Conservation (phyloP, 306 rosid genomes). For the Dalbergia oliveri region DNA sequence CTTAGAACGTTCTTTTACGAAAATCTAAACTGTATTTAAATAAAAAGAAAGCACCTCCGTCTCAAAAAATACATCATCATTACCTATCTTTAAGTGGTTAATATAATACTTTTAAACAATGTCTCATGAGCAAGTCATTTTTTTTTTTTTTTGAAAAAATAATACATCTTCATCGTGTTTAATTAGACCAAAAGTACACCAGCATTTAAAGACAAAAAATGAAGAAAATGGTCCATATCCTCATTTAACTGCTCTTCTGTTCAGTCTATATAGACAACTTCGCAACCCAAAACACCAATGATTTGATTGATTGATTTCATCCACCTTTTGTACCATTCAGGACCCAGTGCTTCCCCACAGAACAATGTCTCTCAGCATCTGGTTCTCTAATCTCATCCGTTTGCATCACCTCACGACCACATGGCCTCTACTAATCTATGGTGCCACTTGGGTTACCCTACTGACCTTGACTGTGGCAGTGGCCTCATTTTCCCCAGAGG, state of each 20-base stretch:
- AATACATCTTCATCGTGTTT: too few species aligned
- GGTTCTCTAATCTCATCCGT: constrained; percentile 50
- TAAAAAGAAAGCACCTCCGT: too few species aligned
- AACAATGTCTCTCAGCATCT: constrained; percentile 50
- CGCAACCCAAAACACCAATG: background rate
- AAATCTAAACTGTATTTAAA: too few species aligned
- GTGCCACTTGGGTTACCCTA: constrained; percentile 63
- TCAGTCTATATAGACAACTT: background rate
- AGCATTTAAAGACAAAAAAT: too few species aligned
- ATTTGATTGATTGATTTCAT: background rate
- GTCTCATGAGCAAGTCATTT: too few species aligned
- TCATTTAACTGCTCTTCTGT: background rate
- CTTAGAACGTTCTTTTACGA: too few species aligned
- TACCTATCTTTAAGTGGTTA: too few species aligned
- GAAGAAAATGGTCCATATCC: background rate
- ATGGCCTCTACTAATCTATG: constrained; percentile 63
- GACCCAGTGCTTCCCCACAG: constrained; percentile 3
- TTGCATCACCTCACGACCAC: constrained; percentile 40
- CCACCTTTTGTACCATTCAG: background rate
- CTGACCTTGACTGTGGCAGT: constrained; percentile 71
- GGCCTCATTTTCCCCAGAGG: constrained; percentile 74
- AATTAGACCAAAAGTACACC: too few species aligned
- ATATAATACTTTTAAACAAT: too few species aligned
- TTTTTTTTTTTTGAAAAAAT: too few species aligned
- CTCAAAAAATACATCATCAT: too few species aligned